Evolutionary conservation across 345 rosid genomes (phyloP).

Genomic region (Eucalyptus virginea): DNA sequence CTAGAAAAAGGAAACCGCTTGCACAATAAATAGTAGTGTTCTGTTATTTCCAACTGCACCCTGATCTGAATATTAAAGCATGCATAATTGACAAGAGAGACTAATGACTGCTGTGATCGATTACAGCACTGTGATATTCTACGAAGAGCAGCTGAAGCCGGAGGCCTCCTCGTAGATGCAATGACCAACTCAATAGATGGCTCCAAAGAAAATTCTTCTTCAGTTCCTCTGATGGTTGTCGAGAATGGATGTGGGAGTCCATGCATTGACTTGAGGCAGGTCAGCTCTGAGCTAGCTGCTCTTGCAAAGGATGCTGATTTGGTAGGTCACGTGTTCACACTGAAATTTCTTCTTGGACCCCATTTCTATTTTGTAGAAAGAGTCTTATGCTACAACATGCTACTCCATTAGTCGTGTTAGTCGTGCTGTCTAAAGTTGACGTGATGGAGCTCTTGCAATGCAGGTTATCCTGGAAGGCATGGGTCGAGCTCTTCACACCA

Average conservation of each 20-base stretch:
- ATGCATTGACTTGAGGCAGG: conserved; percentile 94
- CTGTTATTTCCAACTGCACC: not conserved
- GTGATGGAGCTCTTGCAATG: not conserved
- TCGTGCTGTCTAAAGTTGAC: not conserved
- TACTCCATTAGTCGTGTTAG: not conserved
- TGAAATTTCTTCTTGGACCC: not conserved
- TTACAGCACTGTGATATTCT: conserved; percentile 89
- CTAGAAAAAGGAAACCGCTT: not conserved
- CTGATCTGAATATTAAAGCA: not conserved
- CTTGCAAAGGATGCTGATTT: conserved; percentile 90
- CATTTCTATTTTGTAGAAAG: not conserved
- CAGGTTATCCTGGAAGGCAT: conserved; percentile 95
- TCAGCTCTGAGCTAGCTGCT: conserved; percentile 98
- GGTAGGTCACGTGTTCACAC: conserved; percentile 27
- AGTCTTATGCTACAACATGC: not conserved
- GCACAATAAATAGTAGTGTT: not conserved
- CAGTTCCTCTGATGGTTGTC: conserved; percentile 94
- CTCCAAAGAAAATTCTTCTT: conserved; percentile 48
- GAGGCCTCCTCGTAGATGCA: conserved; percentile 92
- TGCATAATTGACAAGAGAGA: not conserved
- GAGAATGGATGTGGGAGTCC: conserved; percentile 99
- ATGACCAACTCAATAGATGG: conserved; percentile 54
- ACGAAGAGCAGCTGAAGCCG: conserved; percentile 93
- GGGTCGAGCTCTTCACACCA: conserved; percentile 97
- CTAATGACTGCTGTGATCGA: not conserved